Conservation (phyloP, 2,329 filamentous ascomycete genomes). For the Sporothrix pallida region DNA sequence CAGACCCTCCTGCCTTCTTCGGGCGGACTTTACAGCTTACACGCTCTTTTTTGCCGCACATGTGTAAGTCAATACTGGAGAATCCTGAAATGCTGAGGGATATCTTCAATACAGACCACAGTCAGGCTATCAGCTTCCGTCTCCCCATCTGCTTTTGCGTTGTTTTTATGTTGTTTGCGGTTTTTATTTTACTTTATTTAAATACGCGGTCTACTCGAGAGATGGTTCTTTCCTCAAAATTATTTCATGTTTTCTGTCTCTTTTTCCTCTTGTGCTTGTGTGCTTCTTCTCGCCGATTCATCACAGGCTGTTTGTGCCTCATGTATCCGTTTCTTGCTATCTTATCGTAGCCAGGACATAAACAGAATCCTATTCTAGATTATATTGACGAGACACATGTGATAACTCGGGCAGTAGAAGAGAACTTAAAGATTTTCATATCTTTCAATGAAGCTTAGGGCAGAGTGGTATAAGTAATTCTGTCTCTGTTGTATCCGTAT, state of each 20-base stretch:
- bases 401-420: too few relatives aligned
- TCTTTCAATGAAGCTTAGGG: too few relatives aligned
- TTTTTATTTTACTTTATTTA: neutral
- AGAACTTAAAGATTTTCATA: too few relatives aligned
- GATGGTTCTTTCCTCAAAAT: neutral
- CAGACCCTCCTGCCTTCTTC: neutral
- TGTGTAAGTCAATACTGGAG: conserved; percentile 11
- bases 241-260: neutral
- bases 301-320: neutral
- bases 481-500: too few relatives aligned
- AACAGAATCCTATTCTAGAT: neutral
- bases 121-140: neutral
- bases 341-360: neutral
- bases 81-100: neutral
- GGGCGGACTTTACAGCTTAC: neutral
- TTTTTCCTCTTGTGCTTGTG: neutral
- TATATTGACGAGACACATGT: neutral
- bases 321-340: neutral
- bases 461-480: too few relatives aligned
- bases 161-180: neutral
- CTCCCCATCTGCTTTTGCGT: neutral
- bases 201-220: neutral
- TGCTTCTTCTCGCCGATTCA: neutral
- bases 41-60: neutral
- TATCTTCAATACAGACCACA: neutral